Conservation (phyloP, 2,329 filamentous ascomycete species). For the Botryotinia narcissicola region DNA sequence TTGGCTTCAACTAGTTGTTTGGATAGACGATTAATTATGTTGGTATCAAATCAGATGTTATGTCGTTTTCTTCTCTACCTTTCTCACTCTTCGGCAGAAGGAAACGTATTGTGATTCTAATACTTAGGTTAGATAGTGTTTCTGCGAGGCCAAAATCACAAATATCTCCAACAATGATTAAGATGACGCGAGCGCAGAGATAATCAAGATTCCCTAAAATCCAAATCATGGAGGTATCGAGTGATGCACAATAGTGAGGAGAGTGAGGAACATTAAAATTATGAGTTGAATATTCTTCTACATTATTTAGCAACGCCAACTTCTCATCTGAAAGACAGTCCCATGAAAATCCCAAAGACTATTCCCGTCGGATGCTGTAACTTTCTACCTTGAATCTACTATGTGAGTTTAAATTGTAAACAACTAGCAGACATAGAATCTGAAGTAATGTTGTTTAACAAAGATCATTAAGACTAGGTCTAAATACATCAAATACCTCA, state of each 20-base stretch:
- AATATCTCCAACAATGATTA: neutral
- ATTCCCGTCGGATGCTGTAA: neutral
- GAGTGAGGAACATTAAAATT: neutral
- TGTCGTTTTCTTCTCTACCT: neutral
- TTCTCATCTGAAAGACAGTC: neutral
- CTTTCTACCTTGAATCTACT: neutral
- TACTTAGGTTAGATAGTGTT: neutral
- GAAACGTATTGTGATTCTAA: too few species aligned
- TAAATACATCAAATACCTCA: neutral
- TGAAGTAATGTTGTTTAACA: neutral
- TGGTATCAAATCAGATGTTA: too few species aligned
- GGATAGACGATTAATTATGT: neutral
- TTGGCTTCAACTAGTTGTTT: neutral
- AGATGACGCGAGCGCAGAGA: neutral
- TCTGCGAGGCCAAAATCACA: neutral
- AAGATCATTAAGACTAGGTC: neutral
- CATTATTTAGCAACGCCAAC: neutral
- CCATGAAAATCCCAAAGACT: neutral
- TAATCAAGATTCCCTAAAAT: neutral
- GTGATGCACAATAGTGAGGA: neutral
- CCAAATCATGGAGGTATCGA: neutral
- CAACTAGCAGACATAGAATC: neutral
- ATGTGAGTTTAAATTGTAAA: fast-evolving
- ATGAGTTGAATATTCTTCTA: neutral
- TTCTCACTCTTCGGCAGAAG: neutral